These are phyloP conservation scores for Cornus suecica DNA, from an alignment of 148 eudicot genomes.

Conservation along the genomic window DNA sequence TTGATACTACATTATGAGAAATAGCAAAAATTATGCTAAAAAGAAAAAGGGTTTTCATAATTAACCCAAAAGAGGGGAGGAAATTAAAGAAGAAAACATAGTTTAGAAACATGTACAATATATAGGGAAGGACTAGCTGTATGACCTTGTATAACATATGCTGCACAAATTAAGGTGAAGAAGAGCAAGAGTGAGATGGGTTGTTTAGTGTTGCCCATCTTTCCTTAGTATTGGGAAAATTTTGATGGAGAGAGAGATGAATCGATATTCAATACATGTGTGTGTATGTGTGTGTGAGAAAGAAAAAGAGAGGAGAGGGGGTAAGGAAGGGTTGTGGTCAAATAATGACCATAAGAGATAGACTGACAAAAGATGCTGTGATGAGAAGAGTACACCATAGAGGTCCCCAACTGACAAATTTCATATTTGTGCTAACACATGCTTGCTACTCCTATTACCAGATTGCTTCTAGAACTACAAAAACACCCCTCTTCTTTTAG, in stretches of 20 bases:
- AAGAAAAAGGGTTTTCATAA: no score
- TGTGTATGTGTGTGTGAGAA: background rate
- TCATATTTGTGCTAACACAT: conserved; percentile 6
- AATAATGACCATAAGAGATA: conserved; percentile 24
- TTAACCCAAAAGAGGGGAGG: background rate
- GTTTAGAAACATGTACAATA: background rate
- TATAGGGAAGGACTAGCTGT: background rate
- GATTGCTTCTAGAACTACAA: background rate
- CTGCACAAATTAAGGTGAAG: conserved; percentile 24
- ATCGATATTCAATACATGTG: background rate
- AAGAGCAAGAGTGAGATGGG: conserved; percentile 23
- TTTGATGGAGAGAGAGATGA: conserved; percentile 5
- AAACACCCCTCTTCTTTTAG: background rate
- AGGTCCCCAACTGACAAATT: conserved; percentile 24
- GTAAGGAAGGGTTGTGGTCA: conserved; percentile 12
- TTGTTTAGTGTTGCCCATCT: conserved; percentile 21
- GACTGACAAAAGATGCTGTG: conserved; percentile 10
- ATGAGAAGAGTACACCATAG: conserved; percentile 8
- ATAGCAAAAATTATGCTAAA: no score
- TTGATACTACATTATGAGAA: background rate
- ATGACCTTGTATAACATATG: conserved; percentile 30
- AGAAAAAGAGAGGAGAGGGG: background rate
- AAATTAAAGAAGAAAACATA: background rate
- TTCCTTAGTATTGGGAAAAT: conserved; percentile 10
- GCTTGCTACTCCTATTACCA: background rate